Evolutionary conservation across 2,329 filamentous ascomycete species (phyloP).

Genomic region (Aspergillus transmontanensis): DNA sequence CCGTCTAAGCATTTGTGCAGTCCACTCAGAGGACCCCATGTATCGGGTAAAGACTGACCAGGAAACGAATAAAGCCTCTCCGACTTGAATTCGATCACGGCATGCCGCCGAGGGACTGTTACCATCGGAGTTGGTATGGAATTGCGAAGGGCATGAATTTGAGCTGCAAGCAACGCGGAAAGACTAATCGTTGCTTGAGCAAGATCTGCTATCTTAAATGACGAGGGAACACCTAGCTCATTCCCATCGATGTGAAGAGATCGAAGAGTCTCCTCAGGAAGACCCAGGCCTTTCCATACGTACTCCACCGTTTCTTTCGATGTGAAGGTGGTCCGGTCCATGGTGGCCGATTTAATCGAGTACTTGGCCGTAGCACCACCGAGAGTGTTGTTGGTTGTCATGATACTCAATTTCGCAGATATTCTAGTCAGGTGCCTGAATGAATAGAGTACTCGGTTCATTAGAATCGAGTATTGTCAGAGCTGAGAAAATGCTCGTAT

Average conservation of each 20-base stretch:
- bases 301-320: conserved; percentile 15
- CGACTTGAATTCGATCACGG: conserved; percentile 56
- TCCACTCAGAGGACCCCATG: conserved; percentile 53
- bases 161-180: conserved; percentile 54
- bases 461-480: background rate
- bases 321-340: conserved; percentile 7
- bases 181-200: conserved; percentile 57
- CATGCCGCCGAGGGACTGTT: conserved; percentile 50
- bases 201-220: conserved; percentile 57
- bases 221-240: conserved; percentile 45
- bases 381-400: background rate
- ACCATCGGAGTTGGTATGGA: conserved; percentile 37
- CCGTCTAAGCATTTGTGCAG: conserved; percentile 56
- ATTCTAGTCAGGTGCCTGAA: background rate
- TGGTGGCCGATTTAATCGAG: too few relatives aligned
- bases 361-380: background rate
- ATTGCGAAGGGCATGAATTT: conserved; percentile 45
- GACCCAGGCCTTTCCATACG: conserved; percentile 21
- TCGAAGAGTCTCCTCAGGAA: conserved; percentile 17
- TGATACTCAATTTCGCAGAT: background rate
- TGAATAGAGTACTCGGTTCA: background rate
- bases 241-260: conserved; percentile 22
- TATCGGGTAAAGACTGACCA: conserved; percentile 33
- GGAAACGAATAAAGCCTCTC: conserved; percentile 53
- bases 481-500: background rate